Percentiles rank a stretch among this genome's conserved stretches.
Evolutionary conservation across 371 early-diverging fungal species (phyloP).

Genomic region (Rozella allomycis): DNA sequence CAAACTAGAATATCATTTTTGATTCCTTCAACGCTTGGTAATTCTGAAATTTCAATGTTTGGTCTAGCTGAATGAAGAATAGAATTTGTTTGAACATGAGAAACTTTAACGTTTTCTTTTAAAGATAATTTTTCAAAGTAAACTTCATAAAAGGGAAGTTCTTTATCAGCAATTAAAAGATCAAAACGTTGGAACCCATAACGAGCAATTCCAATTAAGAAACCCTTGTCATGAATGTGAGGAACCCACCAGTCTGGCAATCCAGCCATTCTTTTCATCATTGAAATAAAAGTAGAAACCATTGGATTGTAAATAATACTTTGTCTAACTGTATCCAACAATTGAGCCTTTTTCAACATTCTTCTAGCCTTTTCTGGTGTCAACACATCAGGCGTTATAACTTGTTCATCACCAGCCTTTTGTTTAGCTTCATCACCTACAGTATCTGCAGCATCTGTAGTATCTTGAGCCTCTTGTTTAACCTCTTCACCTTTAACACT

Average conservation of each 20-base stretch:
- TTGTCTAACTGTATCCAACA: slow-evolving; percentile 2
- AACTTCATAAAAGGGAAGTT: slow-evolving; percentile 30
- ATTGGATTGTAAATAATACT: slow-evolving; percentile 1
- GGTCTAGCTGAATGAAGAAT: too few species aligned
- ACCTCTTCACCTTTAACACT: slow-evolving; percentile 3
- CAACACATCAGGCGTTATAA: slow-evolving; percentile 4
- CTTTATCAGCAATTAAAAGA: slow-evolving; percentile 37
- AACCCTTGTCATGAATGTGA: slow-evolving; percentile 35
- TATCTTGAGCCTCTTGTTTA: slow-evolving; percentile 2
- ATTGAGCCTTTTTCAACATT: slow-evolving; percentile 5
- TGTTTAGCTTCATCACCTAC: background rate
- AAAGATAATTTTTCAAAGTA: too few species aligned
- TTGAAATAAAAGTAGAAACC: slow-evolving; percentile 1
- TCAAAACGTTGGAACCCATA: slow-evolving; percentile 49
- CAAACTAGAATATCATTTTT: too few species aligned
- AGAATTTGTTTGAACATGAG: too few species aligned
- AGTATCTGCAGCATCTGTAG: slow-evolving; percentile 2
- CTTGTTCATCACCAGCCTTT: slow-evolving; percentile 2
- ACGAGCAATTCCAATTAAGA: slow-evolving; percentile 39
- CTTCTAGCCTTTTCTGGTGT: background rate
- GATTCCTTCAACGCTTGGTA: too few species aligned
- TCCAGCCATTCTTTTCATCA: slow-evolving; percentile 14
- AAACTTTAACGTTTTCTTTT: too few species aligned
- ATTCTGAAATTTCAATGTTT: too few species aligned
- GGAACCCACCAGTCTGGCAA: slow-evolving; percentile 18